Evolutionary conservation across 371 early-diverging fungal genomes (phyloP).

Genomic region (Parasitella parasitica): DNA sequence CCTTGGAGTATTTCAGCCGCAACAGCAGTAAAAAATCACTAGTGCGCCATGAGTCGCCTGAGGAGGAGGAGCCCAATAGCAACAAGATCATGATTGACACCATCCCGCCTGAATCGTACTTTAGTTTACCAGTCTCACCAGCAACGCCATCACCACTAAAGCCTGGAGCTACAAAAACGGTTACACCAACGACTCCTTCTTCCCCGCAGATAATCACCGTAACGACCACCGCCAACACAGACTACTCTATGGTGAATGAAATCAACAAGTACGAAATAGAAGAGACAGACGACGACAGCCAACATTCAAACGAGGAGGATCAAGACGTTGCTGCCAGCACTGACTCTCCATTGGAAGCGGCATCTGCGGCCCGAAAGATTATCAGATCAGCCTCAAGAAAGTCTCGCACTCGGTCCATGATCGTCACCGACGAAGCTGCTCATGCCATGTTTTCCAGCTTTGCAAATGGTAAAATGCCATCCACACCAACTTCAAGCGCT

Average conservation of each 20-base stretch:
- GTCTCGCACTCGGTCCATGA: slow-evolving; percentile 25
- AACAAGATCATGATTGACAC: slow-evolving; percentile 21
- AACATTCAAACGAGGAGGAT: not conserved
- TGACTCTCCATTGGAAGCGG: slow-evolving; percentile 4
- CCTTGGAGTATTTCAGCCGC: slow-evolving; percentile 2
- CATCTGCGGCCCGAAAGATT: slow-evolving; percentile 14
- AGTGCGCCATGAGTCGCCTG: not conserved
- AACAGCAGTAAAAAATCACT: slow-evolving; percentile 8
- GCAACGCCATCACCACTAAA: not conserved
- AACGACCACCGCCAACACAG: not conserved
- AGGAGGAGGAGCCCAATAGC: slow-evolving; percentile 5
- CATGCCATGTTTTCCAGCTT: slow-evolving; percentile 9
- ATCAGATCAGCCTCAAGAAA: slow-evolving; percentile 30
- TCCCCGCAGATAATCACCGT: not conserved
- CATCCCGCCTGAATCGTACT: slow-evolving; percentile 13
- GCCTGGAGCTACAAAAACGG: not conserved
- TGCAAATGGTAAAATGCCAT: not conserved
- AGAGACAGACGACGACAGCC: not conserved
- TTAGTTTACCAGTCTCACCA: slow-evolving; percentile 9
- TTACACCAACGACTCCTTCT: not conserved
- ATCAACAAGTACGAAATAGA: not conserved
- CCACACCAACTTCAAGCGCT: not conserved
- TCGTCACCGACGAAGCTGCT: slow-evolving; percentile 12
- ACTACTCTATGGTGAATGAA: slow-evolving; percentile 1
- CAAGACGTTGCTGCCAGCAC: not conserved